A percentile compares a stretch with the other conserved stretches of the same genome.
phyloP scores from a whole-genome alignment of 1,284 basidiomycete genomes.

The Cutaneotrichosporon arboriforme region DNA sequence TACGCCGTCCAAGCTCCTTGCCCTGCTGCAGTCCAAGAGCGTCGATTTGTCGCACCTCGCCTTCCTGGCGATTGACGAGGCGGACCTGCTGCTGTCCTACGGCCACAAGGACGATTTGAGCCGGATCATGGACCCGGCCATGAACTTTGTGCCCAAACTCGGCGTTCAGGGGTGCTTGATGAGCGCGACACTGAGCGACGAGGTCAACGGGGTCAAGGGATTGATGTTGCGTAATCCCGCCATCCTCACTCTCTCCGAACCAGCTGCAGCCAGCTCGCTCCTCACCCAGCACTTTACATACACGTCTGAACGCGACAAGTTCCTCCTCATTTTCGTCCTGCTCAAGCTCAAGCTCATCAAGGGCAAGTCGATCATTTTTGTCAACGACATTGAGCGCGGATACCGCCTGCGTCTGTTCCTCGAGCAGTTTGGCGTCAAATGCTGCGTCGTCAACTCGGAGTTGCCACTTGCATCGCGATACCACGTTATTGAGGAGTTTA shows the following conservation, averaged over 20 bases:
- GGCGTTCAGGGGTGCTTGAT: constrained; percentile 88
- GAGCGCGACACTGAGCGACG: constrained; percentile 96
- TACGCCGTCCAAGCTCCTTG: constrained; percentile 79
- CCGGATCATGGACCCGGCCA: constrained; percentile 62
- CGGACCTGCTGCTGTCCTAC: constrained; percentile 94
- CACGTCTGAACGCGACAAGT: constrained; percentile 91
- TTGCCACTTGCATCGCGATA: constrained; percentile 93
- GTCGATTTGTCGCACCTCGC: constrained; percentile 55
- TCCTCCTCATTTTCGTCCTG: constrained; percentile 88
- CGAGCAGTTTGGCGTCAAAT: constrained; percentile 95
- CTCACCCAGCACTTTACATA: constrained; percentile 78
- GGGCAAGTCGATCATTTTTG: constrained; percentile 95
- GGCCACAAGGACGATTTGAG: constrained; percentile 90
- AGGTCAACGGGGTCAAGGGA: constrained; percentile 86
- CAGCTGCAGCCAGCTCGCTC: constrained; percentile 59
- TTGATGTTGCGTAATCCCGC: constrained; percentile 78
- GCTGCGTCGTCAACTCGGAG: constrained; percentile 94
- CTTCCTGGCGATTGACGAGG: constrained; percentile 93
- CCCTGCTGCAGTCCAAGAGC: constrained; percentile 73
- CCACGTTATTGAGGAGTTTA: constrained; percentile 97
- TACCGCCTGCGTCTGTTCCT: constrained; percentile 95
- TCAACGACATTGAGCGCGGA: constrained; percentile 91
- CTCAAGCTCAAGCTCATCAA: constrained; percentile 89
- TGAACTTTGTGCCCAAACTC: constrained; percentile 69
- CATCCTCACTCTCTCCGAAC: constrained; percentile 79